phyloP scores from a whole-genome alignment of 768 basidiomycete genomes.

The Pleurotus eryngii region DNA sequence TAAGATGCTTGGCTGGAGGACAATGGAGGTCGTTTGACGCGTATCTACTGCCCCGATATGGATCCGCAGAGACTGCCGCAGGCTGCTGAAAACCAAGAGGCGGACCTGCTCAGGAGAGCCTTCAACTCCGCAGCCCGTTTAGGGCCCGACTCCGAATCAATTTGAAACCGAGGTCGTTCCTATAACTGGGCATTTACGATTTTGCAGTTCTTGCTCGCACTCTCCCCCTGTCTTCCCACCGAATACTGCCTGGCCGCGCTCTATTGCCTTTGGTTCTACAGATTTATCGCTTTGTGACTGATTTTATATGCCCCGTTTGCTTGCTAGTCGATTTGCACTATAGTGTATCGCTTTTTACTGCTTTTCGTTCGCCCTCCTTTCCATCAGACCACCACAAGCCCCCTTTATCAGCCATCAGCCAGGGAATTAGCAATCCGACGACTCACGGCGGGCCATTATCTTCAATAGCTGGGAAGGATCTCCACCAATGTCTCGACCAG shows the following conservation, averaged over 20 bases:
- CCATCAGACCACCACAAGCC: slow-evolving; percentile 4
- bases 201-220: slow-evolving; percentile 14
- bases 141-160: slow-evolving; percentile 7
- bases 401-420: background rate
- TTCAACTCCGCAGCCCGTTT: slow-evolving; percentile 8
- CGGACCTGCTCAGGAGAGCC: background rate
- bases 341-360: slow-evolving; percentile 28
- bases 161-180: slow-evolving; percentile 6
- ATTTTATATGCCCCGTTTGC: slow-evolving; percentile 30
- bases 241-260: slow-evolving; percentile 9
- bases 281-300: slow-evolving; percentile 29
- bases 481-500: slow-evolving; percentile 39
- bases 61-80: background rate
- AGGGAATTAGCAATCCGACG: too few relatives aligned
- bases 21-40: background rate
- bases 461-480: background rate
- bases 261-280: slow-evolving; percentile 4
- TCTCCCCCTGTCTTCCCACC: slow-evolving; percentile 14
- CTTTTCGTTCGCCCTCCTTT: slow-evolving; percentile 11
- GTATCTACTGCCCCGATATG: background rate
- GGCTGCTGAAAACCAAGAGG: background rate
- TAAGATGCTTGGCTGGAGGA: background rate
- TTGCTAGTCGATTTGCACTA: slow-evolving; percentile 36
- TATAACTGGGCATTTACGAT: slow-evolving; percentile 6
- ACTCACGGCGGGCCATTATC: too few relatives aligned